phyloP scores from a whole-genome alignment of 768 basidiomycete genomes.

The Antrodiella citrinella region DNA sequence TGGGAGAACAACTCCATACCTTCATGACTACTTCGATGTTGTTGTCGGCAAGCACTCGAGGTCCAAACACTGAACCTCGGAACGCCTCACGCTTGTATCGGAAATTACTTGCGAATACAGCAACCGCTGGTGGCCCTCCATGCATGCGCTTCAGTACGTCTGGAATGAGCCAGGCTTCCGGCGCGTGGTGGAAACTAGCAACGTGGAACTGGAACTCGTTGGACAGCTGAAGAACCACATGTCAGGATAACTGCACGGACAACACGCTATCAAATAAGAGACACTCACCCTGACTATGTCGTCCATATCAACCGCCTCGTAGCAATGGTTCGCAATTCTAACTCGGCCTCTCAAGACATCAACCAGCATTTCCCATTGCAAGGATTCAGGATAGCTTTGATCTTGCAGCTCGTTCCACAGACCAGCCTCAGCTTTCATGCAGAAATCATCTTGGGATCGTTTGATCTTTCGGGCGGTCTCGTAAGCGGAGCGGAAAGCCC shows the following conservation, averaged over 20 bases:
- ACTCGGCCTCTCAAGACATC: constrained; percentile 83
- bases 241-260: too few species aligned
- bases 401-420: constrained; percentile 28
- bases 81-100: constrained; percentile 81
- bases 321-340: constrained; percentile 68
- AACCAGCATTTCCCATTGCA: constrained; percentile 67
- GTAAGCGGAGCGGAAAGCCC: constrained; percentile 77
- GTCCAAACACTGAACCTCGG: constrained; percentile 72
- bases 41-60: constrained; percentile 60
- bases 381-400: constrained; percentile 57
- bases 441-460: constrained; percentile 63
- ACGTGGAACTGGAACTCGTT: constrained; percentile 82
- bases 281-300: constrained; percentile 56
- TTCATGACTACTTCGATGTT: constrained; percentile 72
- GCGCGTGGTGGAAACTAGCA: constrained; percentile 72
- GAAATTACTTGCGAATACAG: constrained; percentile 54
- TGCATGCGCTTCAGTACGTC: constrained; percentile 57
- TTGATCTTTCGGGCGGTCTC: constrained; percentile 63
- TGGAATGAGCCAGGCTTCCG: constrained; percentile 78
- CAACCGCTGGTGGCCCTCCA: constrained; percentile 68
- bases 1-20: constrained; percentile 26
- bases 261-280: background rate
- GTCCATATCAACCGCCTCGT: constrained; percentile 72
- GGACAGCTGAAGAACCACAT: too few species aligned
- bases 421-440: constrained; percentile 47